Base-by-base conservation (phyloP, 2,329 filamentous ascomycete genomes). In the Salinomyces thailandicus region DNA sequence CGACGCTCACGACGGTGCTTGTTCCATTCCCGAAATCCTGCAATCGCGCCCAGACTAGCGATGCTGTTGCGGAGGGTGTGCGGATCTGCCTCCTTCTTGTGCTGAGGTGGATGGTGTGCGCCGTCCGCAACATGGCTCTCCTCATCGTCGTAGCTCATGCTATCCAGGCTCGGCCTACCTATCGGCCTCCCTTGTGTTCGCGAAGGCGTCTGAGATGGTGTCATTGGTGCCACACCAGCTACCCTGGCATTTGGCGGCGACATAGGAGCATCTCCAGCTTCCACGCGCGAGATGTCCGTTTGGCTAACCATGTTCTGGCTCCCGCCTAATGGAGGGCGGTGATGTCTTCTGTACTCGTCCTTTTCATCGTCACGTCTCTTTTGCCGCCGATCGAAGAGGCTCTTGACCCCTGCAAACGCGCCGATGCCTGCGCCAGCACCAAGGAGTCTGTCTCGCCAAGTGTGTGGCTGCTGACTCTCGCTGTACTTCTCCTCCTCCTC, bases 341-440 rank as follows among this genome's bases (percentile, higher is more conserved):
- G 58, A n/a, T n/a, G n/a, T n/a, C n/a, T n/a, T 48, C 41, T 45
- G 48, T 41, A 46, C 22, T 75, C 75, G 8, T 68, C 64, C 35
- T 71, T 68, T 19, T 68, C 66, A 37, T 69, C 67, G 24, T 69
- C 65, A 43, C 76, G 69, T 29, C 59, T 40, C 56, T 62, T 52
- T 17, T 67, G 66, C 30, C 72, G 71, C 13, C 63, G 59, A 30
- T 45, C 46, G 79, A 85, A 9, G 75, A 77, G 44, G 73, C 81
- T 58, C 54, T 60, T 54, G 1, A 54, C 43, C 7, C 55, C 47
- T 48, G 56, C 41, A 24, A 55, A 52, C 22, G 54, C 57, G 20
- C 62, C 63, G n/a, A 67, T 52, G 7, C 63, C 65, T 20, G 61
- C 66, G 12, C 59, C 63, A 42, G 59, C 66, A 15, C 63, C 65